Evolutionary conservation across 2,329 filamentous ascomycete species (phyloP).

Genomic region (Alternaria arborescens): DNA sequence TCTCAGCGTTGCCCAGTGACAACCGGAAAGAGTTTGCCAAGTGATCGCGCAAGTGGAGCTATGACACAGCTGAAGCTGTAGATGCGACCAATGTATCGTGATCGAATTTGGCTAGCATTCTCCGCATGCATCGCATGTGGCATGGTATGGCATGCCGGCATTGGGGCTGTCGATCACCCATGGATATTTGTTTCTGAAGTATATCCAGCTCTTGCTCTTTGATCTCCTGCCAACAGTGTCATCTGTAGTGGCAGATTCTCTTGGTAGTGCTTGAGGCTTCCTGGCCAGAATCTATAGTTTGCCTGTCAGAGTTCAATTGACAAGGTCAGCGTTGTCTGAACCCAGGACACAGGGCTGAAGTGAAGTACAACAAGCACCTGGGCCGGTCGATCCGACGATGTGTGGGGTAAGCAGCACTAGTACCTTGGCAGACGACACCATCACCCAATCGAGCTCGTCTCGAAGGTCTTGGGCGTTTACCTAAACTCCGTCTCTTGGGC

Average conservation of each 20-base stretch:
- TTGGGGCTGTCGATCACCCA: slow-evolving; percentile 23
- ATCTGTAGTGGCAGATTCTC: not conserved
- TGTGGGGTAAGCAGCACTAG: slow-evolving; percentile 38
- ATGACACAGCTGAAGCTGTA: slow-evolving; percentile 26
- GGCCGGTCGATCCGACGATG: slow-evolving; percentile 37
- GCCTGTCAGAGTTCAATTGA: not conserved
- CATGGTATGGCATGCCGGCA: slow-evolving; percentile 16
- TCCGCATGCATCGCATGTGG: slow-evolving; percentile 12
- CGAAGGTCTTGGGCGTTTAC: slow-evolving; percentile 19
- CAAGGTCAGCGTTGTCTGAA: slow-evolving; percentile 2
- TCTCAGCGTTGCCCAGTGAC: slow-evolving; percentile 25
- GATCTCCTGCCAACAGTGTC: not conserved
- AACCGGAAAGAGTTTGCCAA: slow-evolving; percentile 27
- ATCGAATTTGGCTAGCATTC: slow-evolving; percentile 25
- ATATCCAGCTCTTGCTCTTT: slow-evolving; percentile 8
- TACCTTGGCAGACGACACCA: slow-evolving; percentile 44
- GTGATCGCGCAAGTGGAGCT: slow-evolving; percentile 28
- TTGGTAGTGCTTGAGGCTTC: not conserved
- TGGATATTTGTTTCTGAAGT: not conserved
- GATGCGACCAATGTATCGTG: slow-evolving; percentile 25
- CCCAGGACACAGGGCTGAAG: slow-evolving; percentile 10
- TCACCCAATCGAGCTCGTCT: slow-evolving; percentile 27
- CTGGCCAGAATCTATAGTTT: not conserved
- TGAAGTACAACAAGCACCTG: slow-evolving; percentile 28
- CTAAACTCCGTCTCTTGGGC: slow-evolving; percentile 21